phyloP scores from a whole-genome alignment of 495 filamentous ascomycete genomes.

The Terfezia boudieri region DNA sequence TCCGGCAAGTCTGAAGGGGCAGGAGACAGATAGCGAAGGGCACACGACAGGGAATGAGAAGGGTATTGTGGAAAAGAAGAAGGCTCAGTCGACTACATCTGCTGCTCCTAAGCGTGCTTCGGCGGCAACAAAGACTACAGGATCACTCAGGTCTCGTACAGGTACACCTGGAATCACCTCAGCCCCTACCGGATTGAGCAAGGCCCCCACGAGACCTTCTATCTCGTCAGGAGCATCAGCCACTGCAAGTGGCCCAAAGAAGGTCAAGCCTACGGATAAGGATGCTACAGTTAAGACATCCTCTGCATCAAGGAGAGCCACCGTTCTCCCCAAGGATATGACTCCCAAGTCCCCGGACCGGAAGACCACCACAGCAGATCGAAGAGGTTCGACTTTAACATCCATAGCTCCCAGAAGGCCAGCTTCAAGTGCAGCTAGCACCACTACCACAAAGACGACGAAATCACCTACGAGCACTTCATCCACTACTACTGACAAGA shows the following conservation, averaged over 20 bases:
- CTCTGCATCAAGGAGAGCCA: constrained; percentile 5
- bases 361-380: constrained; percentile 3
- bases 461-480: constrained; percentile 5
- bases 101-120: constrained; percentile 10
- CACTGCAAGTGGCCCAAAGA: neutral
- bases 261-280: neutral
- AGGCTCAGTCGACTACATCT: constrained; percentile 8
- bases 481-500: neutral
- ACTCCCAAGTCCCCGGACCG: constrained; percentile 10
- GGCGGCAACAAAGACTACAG: constrained; percentile 2
- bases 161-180: constrained; percentile 1
- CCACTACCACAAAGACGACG: constrained; percentile 5
- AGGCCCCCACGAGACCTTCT: constrained; percentile 10
- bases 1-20: neutral
- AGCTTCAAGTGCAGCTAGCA: constrained; percentile 4
- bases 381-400: constrained; percentile 5
- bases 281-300: constrained; percentile 1
- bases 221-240: neutral
- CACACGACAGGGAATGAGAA: neutral
- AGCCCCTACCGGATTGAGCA: constrained; percentile 7
- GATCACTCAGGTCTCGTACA: neutral
- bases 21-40: neutral
- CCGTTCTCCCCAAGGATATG: constrained; percentile 1
- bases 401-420: constrained; percentile 8
- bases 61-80: constrained; percentile 4